phyloP scores from a whole-genome alignment of 441 rosid species.

The Brassica balearica region DNA sequence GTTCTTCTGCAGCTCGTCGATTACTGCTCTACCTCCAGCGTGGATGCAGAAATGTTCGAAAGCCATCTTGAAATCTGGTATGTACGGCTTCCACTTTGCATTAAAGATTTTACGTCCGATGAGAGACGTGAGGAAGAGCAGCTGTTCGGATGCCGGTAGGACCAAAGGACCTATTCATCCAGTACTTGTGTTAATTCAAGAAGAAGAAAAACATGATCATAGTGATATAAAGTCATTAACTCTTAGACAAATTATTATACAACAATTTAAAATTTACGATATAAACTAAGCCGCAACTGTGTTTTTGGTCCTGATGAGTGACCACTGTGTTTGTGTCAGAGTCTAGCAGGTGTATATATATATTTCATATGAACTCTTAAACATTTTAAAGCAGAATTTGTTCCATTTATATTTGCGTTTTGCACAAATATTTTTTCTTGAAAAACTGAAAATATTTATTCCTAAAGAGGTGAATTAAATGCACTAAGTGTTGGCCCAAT shows the following conservation, averaged over 20 bases:
- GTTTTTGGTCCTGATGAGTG: not conserved
- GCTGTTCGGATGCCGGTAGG: constrained; percentile 89
- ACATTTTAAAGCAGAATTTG: not conserved
- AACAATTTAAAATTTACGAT: not conserved
- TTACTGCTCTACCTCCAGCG: constrained; percentile 95
- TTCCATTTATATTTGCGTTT: not conserved
- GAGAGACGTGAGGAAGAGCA: constrained; percentile 71
- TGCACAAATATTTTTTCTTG: not conserved
- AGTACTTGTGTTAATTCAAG: constrained; percentile 4
- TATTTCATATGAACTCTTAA: not conserved
- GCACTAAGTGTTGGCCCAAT: not conserved
- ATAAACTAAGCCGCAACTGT: not conserved
- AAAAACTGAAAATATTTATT: not conserved
- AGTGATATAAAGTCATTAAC: not conserved
- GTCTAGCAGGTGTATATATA: not conserved
- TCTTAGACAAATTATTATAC: not conserved
- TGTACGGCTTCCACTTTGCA: constrained; percentile 91
- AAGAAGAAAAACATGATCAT: not conserved
- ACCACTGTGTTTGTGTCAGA: not conserved
- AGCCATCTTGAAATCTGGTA: constrained; percentile 95
- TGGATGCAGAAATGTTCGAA: constrained; percentile 98
- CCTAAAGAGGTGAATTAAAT: not conserved
- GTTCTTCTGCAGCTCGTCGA: constrained; percentile 89
- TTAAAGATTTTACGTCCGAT: constrained; percentile 87
- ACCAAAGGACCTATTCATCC: constrained; percentile 69